Evolutionary conservation across 2,329 filamentous ascomycete species (phyloP).

Genomic region (Diplodia scrobiculata): DNA sequence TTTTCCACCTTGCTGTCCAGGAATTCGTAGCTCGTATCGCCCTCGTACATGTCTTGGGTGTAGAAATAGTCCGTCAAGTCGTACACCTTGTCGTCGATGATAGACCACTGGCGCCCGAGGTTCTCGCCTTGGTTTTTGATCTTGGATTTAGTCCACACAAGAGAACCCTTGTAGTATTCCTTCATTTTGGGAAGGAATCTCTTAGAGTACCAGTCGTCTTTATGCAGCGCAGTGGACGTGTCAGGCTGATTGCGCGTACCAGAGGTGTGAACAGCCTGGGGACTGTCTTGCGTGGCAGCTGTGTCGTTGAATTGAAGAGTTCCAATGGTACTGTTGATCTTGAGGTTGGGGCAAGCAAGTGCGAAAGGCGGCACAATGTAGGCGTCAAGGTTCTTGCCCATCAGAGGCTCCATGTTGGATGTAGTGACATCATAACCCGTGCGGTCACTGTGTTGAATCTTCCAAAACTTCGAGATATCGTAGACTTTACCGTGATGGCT

Average conservation of each 20-base stretch:
- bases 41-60: slow-evolving; percentile 65
- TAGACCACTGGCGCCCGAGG: slow-evolving; percentile 74
- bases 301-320: slow-evolving; percentile 67
- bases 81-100: slow-evolving; percentile 74
- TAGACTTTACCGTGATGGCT: slow-evolving; percentile 87
- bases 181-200: slow-evolving; percentile 77
- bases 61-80: slow-evolving; percentile 92
- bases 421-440: slow-evolving; percentile 59
- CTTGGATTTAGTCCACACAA: slow-evolving; percentile 67
- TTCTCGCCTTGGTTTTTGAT: slow-evolving; percentile 68
- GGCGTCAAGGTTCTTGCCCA: slow-evolving; percentile 75
- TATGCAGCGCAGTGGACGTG: slow-evolving; percentile 58
- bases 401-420: slow-evolving; percentile 72
- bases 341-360: slow-evolving; percentile 72
- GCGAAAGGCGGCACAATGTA: slow-evolving; percentile 82
- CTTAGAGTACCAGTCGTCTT: slow-evolving; percentile 74
- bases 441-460: slow-evolving; percentile 76
- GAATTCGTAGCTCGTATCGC: slow-evolving; percentile 65
- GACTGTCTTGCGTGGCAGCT: slow-evolving; percentile 45
- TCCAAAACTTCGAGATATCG: slow-evolving; percentile 88
- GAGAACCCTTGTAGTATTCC: slow-evolving; percentile 81
- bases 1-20: slow-evolving; percentile 68
- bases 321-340: slow-evolving; percentile 59
- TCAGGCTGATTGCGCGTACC: slow-evolving; percentile 49
- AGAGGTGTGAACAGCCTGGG: slow-evolving; percentile 67